Evolutionary conservation across 345 rosid genomes (phyloP), one percentile per base, ranked within the genome.

Genomic region (Eucalyptus lansdowneana): DNA sequence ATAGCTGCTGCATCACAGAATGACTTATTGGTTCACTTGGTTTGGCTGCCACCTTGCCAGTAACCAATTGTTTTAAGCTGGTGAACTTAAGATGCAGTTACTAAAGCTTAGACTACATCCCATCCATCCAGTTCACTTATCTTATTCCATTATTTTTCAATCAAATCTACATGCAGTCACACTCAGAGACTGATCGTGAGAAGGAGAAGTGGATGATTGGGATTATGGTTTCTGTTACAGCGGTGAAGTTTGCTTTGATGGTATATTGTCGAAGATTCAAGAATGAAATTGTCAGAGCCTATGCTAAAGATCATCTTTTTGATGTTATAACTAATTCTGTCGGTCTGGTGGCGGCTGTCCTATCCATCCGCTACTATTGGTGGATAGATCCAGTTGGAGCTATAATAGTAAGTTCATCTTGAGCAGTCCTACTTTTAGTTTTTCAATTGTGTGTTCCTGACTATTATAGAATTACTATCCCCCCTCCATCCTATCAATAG

Each of bases 131-230:
- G 21, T 51, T 51, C 54, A 51, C 54, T 51, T 17, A 51, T 51
- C 54, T 51, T 51, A 51, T 51, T 3, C 21, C 22, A 51, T 51
- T 51, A 51, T 51, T 4, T 45, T 81, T 22, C 50, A 5, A 47
- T 69, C 27, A 83, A 16, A 51, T 60, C 7, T 51, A 27, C 11
- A 24, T 87, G 37, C 86, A 92, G 94, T 86, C 88, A 37, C 92
- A 89, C 8, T 90, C 94, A 37, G 86, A 89, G 9, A 89, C 72
- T 40, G 42, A 87, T 88, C 80, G 22, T 22, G 86, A 27, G 53
- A 62, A 90, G 90, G 93, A 92, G 92, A 91, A 50, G 60, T 92
- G 94, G 94, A 91, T 92, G 91, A 89, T 91, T n/a, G 90, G 90
- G 14, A 92, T 92, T 40, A 92, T 92, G 94, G 91, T 89, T 15